Conservation (phyloP, 805 yeast genomes). For the Candida tammaniensis region DNA sequence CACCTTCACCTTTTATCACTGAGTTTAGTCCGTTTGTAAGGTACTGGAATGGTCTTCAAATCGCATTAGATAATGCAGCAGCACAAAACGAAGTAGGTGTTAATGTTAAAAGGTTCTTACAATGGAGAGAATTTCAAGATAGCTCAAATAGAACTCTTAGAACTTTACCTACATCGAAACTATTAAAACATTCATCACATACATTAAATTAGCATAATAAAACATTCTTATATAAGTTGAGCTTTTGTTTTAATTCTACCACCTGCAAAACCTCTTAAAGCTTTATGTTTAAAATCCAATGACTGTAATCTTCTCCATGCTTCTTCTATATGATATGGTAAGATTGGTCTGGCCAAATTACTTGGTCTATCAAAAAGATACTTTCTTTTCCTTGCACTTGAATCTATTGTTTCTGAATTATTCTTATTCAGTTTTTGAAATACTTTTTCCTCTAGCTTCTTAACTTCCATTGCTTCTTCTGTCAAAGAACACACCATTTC, state of each 20-base stretch:
- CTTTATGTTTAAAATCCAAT: slow-evolving; percentile 53
- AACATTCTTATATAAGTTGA: slow-evolving; percentile 40
- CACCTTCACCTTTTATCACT: slow-evolving; percentile 21
- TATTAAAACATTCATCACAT: background rate
- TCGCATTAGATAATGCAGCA: slow-evolving; percentile 16
- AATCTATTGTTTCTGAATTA: slow-evolving; percentile 7
- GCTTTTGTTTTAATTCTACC: slow-evolving; percentile 56
- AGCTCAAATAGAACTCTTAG: slow-evolving; percentile 10
- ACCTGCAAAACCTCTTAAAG: slow-evolving; percentile 70
- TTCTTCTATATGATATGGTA: slow-evolving; percentile 79
- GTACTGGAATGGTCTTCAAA: slow-evolving; percentile 34
- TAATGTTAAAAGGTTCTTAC: slow-evolving; percentile 26
- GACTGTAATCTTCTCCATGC: slow-evolving; percentile 83
- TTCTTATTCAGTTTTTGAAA: slow-evolving; percentile 32
- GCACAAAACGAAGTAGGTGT: slow-evolving; percentile 12
- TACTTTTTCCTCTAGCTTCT: slow-evolving; percentile 60
- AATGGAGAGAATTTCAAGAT: slow-evolving; percentile 35
- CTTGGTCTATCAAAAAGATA: slow-evolving; percentile 86
- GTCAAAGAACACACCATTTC: slow-evolving; percentile 95
- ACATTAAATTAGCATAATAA: slow-evolving; percentile 7
- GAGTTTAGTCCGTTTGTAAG: slow-evolving; percentile 34
- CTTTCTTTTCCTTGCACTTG: slow-evolving; percentile 33
- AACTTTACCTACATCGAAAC: slow-evolving; percentile 2
- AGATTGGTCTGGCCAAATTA: slow-evolving; percentile 72
- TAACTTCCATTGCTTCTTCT: slow-evolving; percentile 83